Percentiles rank a stretch among this genome's conserved stretches.
Evolutionary conservation across 352 stramenopile genomes (phyloP).

Genomic region (Vaucheria bursata): DNA sequence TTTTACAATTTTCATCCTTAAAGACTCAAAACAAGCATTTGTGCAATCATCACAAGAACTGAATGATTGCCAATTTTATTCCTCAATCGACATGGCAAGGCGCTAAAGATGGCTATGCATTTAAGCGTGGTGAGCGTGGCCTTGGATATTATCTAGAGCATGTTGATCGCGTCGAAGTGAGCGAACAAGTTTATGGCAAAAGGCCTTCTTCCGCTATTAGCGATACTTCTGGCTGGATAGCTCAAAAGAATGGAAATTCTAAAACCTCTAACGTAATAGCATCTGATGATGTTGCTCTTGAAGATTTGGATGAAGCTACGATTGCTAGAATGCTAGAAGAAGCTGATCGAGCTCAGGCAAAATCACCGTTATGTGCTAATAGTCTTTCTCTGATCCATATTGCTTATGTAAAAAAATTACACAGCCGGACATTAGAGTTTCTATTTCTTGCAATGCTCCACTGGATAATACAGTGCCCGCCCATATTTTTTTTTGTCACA

Average conservation of each 20-base stretch:
- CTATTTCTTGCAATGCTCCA: neutral
- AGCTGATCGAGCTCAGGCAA: constrained; percentile 32
- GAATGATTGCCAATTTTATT: too few relatives aligned
- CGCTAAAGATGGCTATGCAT: neutral
- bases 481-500: too few relatives aligned
- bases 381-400: constrained; percentile 4
- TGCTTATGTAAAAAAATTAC: constrained; percentile 6
- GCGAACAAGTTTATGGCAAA: neutral
- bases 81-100: neutral
- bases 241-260: neutral
- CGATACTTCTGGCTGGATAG: neutral
- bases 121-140: neutral
- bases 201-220: neutral
- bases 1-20: too few relatives aligned
- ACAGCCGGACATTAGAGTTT: neutral
- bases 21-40: too few relatives aligned
- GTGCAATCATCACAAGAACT: too few relatives aligned
- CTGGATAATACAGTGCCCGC: too few relatives aligned
- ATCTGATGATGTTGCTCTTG: constrained; percentile 34
- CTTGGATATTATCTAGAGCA: neutral
- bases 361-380: too few relatives aligned
- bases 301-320: constrained; percentile 33
- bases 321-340: constrained; percentile 45
- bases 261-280: too few relatives aligned
- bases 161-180: neutral